phyloP scores from a whole-genome alignment of 108 stramenopile genomes.

The Skeletonema potamos region DNA sequence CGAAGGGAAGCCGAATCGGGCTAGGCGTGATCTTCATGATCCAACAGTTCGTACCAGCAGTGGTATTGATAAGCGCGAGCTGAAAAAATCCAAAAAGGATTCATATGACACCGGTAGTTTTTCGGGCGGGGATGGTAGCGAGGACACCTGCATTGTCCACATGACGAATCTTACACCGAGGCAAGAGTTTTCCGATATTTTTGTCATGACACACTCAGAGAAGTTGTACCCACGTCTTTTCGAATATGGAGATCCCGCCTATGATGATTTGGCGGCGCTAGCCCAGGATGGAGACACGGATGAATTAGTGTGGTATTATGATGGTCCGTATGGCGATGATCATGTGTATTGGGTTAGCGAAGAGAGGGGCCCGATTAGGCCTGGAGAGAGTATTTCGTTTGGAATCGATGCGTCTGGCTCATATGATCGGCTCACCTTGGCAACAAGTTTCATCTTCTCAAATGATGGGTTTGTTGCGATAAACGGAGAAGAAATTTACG shows the following conservation, averaged over 20 bases:
- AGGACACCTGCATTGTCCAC: not conserved
- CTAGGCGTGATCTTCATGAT: not conserved
- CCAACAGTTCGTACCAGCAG: too few relatives aligned
- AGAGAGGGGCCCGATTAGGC: not conserved
- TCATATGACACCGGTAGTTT: not conserved
- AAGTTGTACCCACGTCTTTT: conserved; percentile 1
- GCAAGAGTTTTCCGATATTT: not conserved
- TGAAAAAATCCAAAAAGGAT: not conserved
- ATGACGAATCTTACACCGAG: conserved; percentile 10
- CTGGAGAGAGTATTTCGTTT: not conserved
- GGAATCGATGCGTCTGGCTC: conserved; percentile 5
- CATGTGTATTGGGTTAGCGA: not conserved
- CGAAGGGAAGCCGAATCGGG: not conserved
- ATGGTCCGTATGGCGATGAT: not conserved
- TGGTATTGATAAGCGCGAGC: not conserved
- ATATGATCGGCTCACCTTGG: not conserved
- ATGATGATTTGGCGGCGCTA: conserved; percentile 9
- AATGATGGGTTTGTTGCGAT: conserved; percentile 10
- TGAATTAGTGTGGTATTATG: conserved; percentile 3
- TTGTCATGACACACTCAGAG: conserved; percentile 8
- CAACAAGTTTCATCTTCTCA: not conserved
- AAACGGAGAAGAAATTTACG: conserved; percentile 6
- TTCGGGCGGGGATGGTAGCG: not conserved
- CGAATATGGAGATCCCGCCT: conserved; percentile 3
- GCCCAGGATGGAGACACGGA: conserved; percentile 12